A percentile compares a stretch with the other conserved stretches of the same genome.
These are phyloP conservation scores for Camelina hispida DNA, from an alignment of 345 rosid species.

Conservation along the genomic window DNA sequence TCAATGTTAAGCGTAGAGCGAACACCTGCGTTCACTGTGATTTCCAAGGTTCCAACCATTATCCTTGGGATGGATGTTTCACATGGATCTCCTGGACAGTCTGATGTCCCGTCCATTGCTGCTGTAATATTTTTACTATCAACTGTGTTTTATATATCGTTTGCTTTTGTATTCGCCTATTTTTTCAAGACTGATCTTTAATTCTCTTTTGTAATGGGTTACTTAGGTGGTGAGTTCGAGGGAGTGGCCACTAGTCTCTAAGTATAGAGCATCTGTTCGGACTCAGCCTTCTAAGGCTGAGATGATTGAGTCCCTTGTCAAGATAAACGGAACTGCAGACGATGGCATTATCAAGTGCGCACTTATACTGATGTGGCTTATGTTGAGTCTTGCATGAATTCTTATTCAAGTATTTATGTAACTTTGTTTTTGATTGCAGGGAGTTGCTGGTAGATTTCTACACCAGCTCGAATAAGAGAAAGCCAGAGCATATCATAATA, in stretches of 20 bases:
- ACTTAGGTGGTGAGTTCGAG: constrained; percentile 79
- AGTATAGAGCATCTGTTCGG: constrained; percentile 86
- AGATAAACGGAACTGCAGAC: constrained; percentile 68
- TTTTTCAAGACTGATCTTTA: constrained; percentile 11
- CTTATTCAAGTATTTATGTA: neutral
- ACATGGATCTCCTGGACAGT: constrained; percentile 80
- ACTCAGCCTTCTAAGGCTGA: constrained; percentile 87
- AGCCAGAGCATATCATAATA: constrained; percentile 87
- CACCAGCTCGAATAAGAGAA: constrained; percentile 72
- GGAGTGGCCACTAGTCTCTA: constrained; percentile 85
- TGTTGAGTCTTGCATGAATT: neutral
- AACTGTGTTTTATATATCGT: neutral
- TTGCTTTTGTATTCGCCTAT: constrained; percentile 2
- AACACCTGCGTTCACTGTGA: constrained; percentile 61
- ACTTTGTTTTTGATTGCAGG: constrained; percentile 48
- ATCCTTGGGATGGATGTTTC: constrained; percentile 82
- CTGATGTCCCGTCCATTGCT: constrained; percentile 70
- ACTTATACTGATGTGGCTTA: neutral
- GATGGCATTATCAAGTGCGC: constrained; percentile 80
- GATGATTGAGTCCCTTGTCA: constrained; percentile 80
- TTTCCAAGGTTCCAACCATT: constrained; percentile 69
- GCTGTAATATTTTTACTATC: constrained; percentile 50
- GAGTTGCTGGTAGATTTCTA: constrained; percentile 84
- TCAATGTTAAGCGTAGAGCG: constrained; percentile 70
- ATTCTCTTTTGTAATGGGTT: constrained; percentile 9